phyloP scores from a whole-genome alignment of 257 asterid genomes.

The Solanum tacnaense region DNA sequence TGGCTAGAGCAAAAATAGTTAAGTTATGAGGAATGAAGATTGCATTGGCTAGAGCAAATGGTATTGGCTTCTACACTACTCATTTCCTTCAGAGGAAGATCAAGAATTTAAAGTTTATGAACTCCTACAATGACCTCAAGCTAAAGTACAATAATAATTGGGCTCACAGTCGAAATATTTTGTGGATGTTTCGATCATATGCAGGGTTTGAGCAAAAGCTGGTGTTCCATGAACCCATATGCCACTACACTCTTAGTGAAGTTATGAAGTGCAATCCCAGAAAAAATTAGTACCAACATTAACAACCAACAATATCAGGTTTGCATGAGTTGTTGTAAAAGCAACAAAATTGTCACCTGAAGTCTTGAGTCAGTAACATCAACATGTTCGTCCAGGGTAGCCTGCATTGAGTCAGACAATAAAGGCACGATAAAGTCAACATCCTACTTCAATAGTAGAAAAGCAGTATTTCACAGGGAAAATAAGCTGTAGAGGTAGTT shows the following conservation, averaged over 20 bases:
- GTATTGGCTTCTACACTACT: background rate
- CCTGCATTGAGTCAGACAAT: slow-evolving; percentile 29
- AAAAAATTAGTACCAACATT: background rate
- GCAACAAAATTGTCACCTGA: slow-evolving; percentile 31
- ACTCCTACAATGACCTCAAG: background rate
- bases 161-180: background rate
- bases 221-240: background rate
- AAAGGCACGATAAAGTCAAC: background rate
- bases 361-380: slow-evolving; percentile 65
- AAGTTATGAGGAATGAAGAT: background rate
- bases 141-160: background rate
- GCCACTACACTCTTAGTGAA: background rate
- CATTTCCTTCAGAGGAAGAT: background rate
- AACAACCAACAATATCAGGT: background rate
- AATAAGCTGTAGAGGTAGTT: background rate
- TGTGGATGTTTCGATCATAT: background rate
- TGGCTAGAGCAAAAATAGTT: background rate
- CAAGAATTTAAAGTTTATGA: background rate
- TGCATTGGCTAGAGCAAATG: background rate
- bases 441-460: background rate
- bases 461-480: background rate
- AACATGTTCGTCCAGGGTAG: slow-evolving; percentile 65
- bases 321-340: background rate
- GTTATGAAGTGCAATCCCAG: background rate
- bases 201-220: background rate